A percentile compares a stretch with the other conserved stretches of the same genome.
phyloP scores from a whole-genome alignment of 306 rosid genomes.

The Lablab purpureus region DNA sequence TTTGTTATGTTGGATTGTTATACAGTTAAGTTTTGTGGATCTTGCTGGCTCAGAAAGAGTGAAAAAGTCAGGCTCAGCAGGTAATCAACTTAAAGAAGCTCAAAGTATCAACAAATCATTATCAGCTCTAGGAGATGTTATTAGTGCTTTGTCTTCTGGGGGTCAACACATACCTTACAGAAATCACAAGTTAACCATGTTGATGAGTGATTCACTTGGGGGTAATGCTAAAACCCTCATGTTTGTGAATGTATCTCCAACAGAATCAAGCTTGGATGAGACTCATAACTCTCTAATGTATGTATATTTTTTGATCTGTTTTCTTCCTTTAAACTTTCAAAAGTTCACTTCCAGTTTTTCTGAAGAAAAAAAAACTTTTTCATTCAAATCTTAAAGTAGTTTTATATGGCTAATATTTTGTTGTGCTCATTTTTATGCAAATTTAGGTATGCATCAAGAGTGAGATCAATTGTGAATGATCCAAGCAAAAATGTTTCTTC shows the following conservation, averaged over 20 bases:
- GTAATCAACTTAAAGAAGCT: slow-evolving; percentile 93
- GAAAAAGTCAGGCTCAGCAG: slow-evolving; percentile 92
- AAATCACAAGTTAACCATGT: slow-evolving; percentile 94
- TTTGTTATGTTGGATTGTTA: slow-evolving; percentile 26
- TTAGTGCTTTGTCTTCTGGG: slow-evolving; percentile 83
- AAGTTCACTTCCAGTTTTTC: not conserved
- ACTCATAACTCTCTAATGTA: slow-evolving; percentile 89
- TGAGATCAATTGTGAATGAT: slow-evolving; percentile 91
- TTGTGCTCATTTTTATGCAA: slow-evolving; percentile 1
- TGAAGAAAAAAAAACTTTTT: too few species aligned
- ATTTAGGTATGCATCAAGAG: slow-evolving; percentile 89
- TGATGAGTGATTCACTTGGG: slow-evolving; percentile 97
- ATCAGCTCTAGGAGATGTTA: slow-evolving; percentile 96
- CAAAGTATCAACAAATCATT: slow-evolving; percentile 97
- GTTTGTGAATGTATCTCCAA: slow-evolving; percentile 94
- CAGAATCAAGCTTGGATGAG: slow-evolving; percentile 90
- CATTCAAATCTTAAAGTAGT: too few species aligned
- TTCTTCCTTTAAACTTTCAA: not conserved
- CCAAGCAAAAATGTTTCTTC: slow-evolving; percentile 87
- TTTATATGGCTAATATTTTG: slow-evolving; percentile 4
- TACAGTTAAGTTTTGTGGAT: slow-evolving; percentile 95
- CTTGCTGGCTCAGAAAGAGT: slow-evolving; percentile 97
- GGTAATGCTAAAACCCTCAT: slow-evolving; percentile 97
- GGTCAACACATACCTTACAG: slow-evolving; percentile 94
- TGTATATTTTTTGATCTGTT: slow-evolving; percentile 41